A percentile compares a stretch with the other conserved stretches of the same genome.
Evolutionary conservation across 129 eudicot species (phyloP).

Genomic region (Daucus carota): DNA sequence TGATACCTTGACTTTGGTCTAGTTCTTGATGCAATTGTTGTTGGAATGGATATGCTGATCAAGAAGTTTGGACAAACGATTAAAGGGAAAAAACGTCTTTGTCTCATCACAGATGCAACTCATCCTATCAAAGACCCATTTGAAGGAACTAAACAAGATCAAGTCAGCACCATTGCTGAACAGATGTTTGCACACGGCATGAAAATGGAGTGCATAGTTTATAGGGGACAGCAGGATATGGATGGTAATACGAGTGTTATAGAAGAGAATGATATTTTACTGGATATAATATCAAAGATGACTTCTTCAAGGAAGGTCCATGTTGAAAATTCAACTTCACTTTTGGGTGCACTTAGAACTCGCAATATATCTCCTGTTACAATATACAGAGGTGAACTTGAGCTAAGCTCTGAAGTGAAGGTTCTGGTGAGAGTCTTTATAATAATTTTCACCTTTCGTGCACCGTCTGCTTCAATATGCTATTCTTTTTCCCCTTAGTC

Average conservation of each 20-base stretch:
- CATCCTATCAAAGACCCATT: constrained; percentile 72
- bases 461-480: not conserved
- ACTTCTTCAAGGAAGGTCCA: constrained; percentile 63
- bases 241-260: constrained; percentile 26
- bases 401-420: constrained; percentile 58
- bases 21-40: constrained; percentile 96
- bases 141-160: constrained; percentile 95
- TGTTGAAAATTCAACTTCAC: constrained; percentile 71
- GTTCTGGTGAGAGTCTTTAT: constrained; percentile 50
- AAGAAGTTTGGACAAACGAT: constrained; percentile 69
- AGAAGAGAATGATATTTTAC: constrained; percentile 71
- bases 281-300: constrained; percentile 53
- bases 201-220: constrained; percentile 73
- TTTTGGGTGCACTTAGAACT: constrained; percentile 89
- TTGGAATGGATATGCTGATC: constrained; percentile 94
- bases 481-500: not conserved
- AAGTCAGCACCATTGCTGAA: constrained; percentile 70
- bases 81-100: constrained; percentile 89
- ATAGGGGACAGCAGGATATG: constrained; percentile 35
- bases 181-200: constrained; percentile 83
- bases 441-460: not conserved
- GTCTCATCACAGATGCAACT: constrained; percentile 74
- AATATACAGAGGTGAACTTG: constrained; percentile 82
- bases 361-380: constrained; percentile 87
- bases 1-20: constrained; percentile 47